phyloP scores from a whole-genome alignment of 768 basidiomycete species.

The Naganishia friedmannii region DNA sequence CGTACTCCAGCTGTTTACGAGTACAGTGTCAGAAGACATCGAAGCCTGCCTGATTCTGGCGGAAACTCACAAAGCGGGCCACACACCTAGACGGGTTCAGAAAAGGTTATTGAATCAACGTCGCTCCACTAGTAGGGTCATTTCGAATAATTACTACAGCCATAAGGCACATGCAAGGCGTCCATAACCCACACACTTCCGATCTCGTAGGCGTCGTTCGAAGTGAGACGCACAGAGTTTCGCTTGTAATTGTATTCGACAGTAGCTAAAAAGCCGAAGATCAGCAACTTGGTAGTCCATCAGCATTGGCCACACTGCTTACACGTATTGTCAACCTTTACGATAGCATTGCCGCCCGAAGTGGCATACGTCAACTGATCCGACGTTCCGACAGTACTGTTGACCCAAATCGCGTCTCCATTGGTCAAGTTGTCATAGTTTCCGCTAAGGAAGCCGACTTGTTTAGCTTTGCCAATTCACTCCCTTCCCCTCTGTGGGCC shows the following conservation, averaged over 20 bases:
- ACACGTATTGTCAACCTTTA: slow-evolving; percentile 68
- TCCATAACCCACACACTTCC: slow-evolving; percentile 68
- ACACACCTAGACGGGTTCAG: slow-evolving; percentile 26
- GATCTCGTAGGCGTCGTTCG: slow-evolving; percentile 59
- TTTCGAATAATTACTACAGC: slow-evolving; percentile 39
- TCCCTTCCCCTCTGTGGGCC: too few relatives aligned
- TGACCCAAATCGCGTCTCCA: slow-evolving; percentile 60
- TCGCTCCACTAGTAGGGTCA: not conserved
- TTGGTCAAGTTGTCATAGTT: slow-evolving; percentile 65
- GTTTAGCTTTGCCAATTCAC: not conserved
- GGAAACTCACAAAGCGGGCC: slow-evolving; percentile 37
- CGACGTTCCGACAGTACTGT: slow-evolving; percentile 33
- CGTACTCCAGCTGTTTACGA: slow-evolving; percentile 25
- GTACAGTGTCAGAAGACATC: slow-evolving; percentile 19
- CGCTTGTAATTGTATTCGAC: slow-evolving; percentile 59
- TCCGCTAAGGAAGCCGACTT: slow-evolving; percentile 15
- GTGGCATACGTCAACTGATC: slow-evolving; percentile 65
- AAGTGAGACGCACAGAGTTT: slow-evolving; percentile 66
- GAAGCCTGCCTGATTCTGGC: slow-evolving; percentile 47
- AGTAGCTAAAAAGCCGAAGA: slow-evolving; percentile 14
- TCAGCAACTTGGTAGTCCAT: not conserved
- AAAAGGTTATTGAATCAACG: not conserved
- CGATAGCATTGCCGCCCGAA: slow-evolving; percentile 68
- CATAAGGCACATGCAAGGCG: slow-evolving; percentile 65
- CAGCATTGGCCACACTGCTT: not conserved